Percentiles rank a stretch among this genome's conserved stretches.
Evolutionary conservation across 1,284 basidiomycete genomes (phyloP).

Genomic region (Limonomyces culmigenus): DNA sequence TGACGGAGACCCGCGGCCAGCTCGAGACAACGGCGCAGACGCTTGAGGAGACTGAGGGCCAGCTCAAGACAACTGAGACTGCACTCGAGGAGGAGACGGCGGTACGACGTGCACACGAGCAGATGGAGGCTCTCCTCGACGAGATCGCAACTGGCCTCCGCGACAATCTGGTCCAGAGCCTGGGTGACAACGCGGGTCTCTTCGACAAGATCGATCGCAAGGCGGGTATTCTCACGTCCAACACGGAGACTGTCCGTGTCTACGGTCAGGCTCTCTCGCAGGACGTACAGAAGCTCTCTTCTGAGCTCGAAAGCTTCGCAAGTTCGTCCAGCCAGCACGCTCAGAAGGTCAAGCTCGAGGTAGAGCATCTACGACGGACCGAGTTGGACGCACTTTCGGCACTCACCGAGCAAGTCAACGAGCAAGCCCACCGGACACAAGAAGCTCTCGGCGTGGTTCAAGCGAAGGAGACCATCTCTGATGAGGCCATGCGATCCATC

Average conservation of each 20-base stretch:
- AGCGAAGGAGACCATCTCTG: slow-evolving; percentile 33
- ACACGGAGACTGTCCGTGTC: slow-evolving; percentile 44
- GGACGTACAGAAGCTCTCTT: slow-evolving; percentile 33
- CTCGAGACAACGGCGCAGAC: slow-evolving; percentile 37
- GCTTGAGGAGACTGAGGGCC: slow-evolving; percentile 32
- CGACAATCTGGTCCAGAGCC: slow-evolving; percentile 46
- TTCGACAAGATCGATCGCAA: slow-evolving; percentile 83
- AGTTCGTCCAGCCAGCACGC: slow-evolving; percentile 36
- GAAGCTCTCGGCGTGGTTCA: slow-evolving; percentile 42
- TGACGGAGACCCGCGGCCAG: slow-evolving; percentile 44
- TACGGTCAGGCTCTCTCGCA: slow-evolving; percentile 42
- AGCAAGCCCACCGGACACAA: slow-evolving; percentile 41
- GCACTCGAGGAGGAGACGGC: slow-evolving; percentile 65
- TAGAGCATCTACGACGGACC: slow-evolving; percentile 36
- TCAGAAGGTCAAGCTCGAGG: slow-evolving; percentile 33
- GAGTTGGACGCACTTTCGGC: slow-evolving; percentile 35
- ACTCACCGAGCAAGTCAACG: slow-evolving; percentile 38
- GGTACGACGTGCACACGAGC: slow-evolving; percentile 61
- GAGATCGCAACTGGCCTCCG: slow-evolving; percentile 56
- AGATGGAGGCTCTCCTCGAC: slow-evolving; percentile 59
- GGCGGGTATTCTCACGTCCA: slow-evolving; percentile 44
- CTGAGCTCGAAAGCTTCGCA: slow-evolving; percentile 46
- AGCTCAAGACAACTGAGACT: slow-evolving; percentile 35
- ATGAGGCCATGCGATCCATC: slow-evolving; percentile 31
- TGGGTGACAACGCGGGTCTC: slow-evolving; percentile 56